Evolutionary conservation across 306 rosid species (phyloP).

Genomic region (Inga laurina): DNA sequence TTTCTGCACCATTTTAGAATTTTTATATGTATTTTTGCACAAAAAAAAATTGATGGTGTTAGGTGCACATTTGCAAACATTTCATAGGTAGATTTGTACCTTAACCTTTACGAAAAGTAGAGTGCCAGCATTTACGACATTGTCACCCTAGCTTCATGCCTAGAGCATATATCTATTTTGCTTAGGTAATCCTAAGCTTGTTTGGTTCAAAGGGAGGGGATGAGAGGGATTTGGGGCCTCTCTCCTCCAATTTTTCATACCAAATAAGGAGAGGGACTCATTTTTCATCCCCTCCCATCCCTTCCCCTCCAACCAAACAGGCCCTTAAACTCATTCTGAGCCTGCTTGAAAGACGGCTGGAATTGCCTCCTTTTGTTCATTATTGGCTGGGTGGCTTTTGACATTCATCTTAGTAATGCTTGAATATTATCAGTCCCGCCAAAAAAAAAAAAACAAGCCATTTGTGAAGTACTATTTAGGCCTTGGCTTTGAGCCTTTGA

Average conservation of each 20-base stretch:
- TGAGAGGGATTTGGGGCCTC: no score
- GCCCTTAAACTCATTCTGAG: neutral
- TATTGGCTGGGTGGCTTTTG: slow-evolving; percentile 14
- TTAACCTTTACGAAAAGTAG: neutral
- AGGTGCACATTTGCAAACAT: no score
- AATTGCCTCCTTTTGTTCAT: slow-evolving; percentile 17
- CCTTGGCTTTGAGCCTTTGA: neutral
- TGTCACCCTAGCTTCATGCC: neutral
- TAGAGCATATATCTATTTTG: neutral
- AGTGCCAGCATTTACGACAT: slow-evolving; percentile 3
- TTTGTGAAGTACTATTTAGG: neutral
- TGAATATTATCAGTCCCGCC: neutral
- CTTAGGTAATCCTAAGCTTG: neutral
- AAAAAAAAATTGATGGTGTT: no score
- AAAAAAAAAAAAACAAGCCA: neutral
- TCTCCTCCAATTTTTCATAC: no score
- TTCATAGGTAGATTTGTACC: no score
- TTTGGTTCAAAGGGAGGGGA: no score
- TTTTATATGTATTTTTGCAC: no score
- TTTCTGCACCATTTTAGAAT: no score
- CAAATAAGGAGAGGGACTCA: no score
- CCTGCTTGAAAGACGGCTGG: slow-evolving; percentile 9
- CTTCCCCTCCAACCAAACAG: no score
- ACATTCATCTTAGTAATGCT: slow-evolving; percentile 9
- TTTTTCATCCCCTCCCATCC: no score